Percentiles rank a stretch among this genome's conserved stretches.
Evolutionary conservation across 129 eudicot genomes (phyloP).

Genomic region (carrot (Daucus carota)): DNA sequence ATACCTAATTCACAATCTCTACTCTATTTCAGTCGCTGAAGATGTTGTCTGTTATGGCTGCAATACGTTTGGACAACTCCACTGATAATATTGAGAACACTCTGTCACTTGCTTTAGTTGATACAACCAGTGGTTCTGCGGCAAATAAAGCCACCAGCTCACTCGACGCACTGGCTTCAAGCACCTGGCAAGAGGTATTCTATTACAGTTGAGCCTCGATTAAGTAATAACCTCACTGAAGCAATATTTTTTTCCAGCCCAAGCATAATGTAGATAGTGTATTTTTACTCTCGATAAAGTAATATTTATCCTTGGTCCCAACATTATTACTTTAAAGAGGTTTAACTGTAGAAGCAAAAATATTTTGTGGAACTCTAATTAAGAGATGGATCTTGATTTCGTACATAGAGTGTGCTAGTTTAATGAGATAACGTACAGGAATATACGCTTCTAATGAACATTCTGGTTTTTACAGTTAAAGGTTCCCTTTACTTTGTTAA

Average conservation of each 20-base stretch:
- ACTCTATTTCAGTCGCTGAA: constrained; percentile 54
- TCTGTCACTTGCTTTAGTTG: constrained; percentile 64
- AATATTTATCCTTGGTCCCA: no score
- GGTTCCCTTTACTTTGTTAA: not conserved
- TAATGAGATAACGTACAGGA: not conserved
- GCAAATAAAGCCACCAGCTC: constrained; percentile 36
- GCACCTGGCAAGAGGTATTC: constrained; percentile 61
- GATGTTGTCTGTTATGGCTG: constrained; percentile 76
- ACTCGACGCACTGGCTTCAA: constrained; percentile 81
- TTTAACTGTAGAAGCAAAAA: no score
- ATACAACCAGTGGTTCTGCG: constrained; percentile 32
- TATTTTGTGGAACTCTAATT: not conserved
- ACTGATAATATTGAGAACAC: constrained; percentile 67
- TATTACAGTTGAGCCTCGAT: no score
- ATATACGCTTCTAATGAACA: not conserved
- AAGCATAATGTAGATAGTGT: no score
- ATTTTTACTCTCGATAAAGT: no score
- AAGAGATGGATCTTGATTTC: not conserved
- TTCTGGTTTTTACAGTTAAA: not conserved
- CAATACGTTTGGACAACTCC: constrained; percentile 70
- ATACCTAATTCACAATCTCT: not conserved
- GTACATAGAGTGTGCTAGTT: not conserved
- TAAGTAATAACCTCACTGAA: no score
- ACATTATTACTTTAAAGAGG: no score
- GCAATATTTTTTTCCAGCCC: no score